Percentiles rank a stretch among this genome's conserved stretches.
Conservation (phyloP, 352 stramenopile species). For the Phytophthora niederhauseri region DNA sequence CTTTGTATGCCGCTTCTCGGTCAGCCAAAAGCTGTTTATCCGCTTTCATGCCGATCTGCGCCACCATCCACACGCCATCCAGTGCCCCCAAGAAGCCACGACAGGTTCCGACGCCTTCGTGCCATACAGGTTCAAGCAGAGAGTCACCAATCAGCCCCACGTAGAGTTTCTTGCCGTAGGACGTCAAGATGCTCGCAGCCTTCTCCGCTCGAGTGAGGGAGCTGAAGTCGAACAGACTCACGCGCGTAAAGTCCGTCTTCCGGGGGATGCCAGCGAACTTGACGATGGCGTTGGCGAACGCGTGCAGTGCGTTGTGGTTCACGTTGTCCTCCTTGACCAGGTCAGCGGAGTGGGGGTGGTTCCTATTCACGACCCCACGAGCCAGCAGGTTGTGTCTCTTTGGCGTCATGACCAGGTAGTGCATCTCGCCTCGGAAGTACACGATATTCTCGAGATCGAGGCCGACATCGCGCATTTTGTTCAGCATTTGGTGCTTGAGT, state of each 20-base stretch:
- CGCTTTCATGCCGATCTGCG: conserved; percentile 59
- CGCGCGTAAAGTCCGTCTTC: conserved; percentile 53
- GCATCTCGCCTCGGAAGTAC: conserved; percentile 85
- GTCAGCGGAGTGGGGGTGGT: conserved; percentile 57
- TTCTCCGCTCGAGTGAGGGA: conserved; percentile 66
- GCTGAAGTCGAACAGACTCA: conserved; percentile 83
- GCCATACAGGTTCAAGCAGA: conserved; percentile 82
- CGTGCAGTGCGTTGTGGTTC: conserved; percentile 45
- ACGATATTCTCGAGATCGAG: conserved; percentile 81
- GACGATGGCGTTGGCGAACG: conserved; percentile 59
- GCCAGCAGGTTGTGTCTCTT: conserved; percentile 68
- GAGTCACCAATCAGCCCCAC: conserved; percentile 75
- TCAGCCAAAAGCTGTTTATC: conserved; percentile 67
- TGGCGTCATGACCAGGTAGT: conserved; percentile 85
- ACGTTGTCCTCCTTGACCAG: conserved; percentile 64
- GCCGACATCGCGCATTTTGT: conserved; percentile 59
- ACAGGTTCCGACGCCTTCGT: conserved; percentile 75
- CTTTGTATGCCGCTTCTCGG: conserved; percentile 62
- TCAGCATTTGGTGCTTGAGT: conserved; percentile 74
- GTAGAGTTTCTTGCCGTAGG: conserved; percentile 68
- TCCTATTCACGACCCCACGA: conserved; percentile 56
- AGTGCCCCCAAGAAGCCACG: conserved; percentile 76
- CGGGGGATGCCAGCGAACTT: conserved; percentile 69
- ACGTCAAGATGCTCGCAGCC: conserved; percentile 57
- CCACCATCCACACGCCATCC: conserved; percentile 73